Evolutionary conservation across 2,329 filamentous ascomycete genomes (phyloP), one percentile per base, ranked within the genome.

Genomic region (Alternaria alternata): DNA sequence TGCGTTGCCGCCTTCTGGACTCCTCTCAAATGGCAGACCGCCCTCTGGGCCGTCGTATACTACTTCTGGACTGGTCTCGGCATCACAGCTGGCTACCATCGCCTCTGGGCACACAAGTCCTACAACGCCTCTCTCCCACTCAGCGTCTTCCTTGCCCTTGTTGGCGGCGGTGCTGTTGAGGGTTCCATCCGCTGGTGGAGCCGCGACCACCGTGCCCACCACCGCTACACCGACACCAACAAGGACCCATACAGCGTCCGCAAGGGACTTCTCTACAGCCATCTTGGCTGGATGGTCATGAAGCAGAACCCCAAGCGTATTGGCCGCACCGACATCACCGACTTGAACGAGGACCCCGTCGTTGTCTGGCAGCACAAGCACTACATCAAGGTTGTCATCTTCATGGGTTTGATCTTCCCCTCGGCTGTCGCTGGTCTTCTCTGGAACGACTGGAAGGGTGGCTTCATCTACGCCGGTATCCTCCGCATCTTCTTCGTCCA

Each of bases 51-150:
- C 26, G 82, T 95, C 59, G 65, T 88, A 63, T 96, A 95, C 82
- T 96, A 96, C 81, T 94, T 93, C 83, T 90, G 90, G 84, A 93
- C 91, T 51, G 86, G 92, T 75, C 84, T 95, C 52, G 92, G 92
- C 61, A 80, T 79, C 59, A 79, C 78, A 7, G 77, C 78, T 20
- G 77, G 77, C 22, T 92, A 92, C 79, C 89, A 95, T 76, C 88
- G 92, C 81, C 87, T 95, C 48, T 96, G 92, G 92, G 76, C 77
- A 55, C 82, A 84, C 75, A 81, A 79, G 63, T 82, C 81, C 2
- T 84, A 82, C 74, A 80, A 79, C 43, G 82, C 82, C 12, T 64
- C 67, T 12, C 63, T 76, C 2, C 81, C 81, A n/a, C 70, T 84
- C 55, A 79, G 80, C 72, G 74, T 84, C 62, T 84, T 81, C 74